Base-by-base conservation (phyloP, 257 asterid species). In the Solanum sitiens region DNA sequence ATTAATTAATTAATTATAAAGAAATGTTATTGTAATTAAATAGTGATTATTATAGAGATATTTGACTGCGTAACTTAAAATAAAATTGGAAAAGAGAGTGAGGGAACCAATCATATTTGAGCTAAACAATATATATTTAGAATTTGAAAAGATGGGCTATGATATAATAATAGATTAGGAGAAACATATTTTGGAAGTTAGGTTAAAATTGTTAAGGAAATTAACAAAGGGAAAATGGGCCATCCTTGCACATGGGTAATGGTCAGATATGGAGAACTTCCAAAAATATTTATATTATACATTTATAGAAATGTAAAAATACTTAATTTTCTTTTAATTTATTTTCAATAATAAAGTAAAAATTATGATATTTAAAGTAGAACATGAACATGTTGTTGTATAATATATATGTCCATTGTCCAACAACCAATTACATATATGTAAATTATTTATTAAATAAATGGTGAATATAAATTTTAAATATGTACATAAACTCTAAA, bases 191-290 rank as follows among this genome's bases (percentile, higher is more conserved):
- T 91, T 86, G 91, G 88, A 45, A 61, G 88, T 27, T 80, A 47
- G 68, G 30, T 80, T 80, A 45, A 80, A 18, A 30, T 75, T 87
- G 85, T 33, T 15, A 63, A 56, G 11, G 20, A 68, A 80, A 86
- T 61, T 56, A 25, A 14, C n/a, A 42, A 83, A 83, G 74, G 11
- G n/a, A 27, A 76, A 89, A 88, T 89, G 91, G 91, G 91, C 85
- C 71, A 89, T 50, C 87, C 89, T 77, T 16, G 90, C 93, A 89
- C 93, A 91, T 91, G 98, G 96, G 87, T 90, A 44, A 25, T 91
- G 93, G 89, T 89, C 86, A 89, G 91, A 87, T 84, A 73, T 50
- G 89, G 87, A 86, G 87, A 85, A 90, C 89, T 7, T 61, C 30
- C 35, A 84, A 89, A 44, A 18, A 23, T 65, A 23, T 25, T 84